Evolutionary conservation across 2,329 filamentous ascomycete genomes (phyloP), one percentile per base, ranked within the genome.

Genomic region (Anisogramma anomala): DNA sequence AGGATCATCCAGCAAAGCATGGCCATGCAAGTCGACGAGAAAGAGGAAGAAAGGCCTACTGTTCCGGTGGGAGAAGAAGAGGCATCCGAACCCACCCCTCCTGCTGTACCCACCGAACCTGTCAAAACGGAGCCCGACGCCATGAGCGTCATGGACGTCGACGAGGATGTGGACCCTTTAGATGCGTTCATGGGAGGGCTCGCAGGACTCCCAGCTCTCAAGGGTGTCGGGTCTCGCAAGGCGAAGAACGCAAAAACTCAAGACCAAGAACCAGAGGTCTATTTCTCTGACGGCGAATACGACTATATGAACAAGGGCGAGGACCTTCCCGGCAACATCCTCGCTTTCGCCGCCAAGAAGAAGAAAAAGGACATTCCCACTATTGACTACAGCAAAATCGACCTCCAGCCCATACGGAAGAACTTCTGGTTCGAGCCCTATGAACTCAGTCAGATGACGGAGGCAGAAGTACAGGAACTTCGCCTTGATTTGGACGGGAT

Each of bases 331-430:
- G 66, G 67, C 30, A 58, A 65, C 3, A 64, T 73, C 35, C 58
- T 74, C 31, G 71, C 68, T 37, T 69, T 78, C 49, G 66, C 74
- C 4, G 67, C 63, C 54, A 82, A 71, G 71, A 81, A 68, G 55
- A 95, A 94, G 67, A 95, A 94, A 70, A 94, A 95, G 63, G 91
- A 96, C 46, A 79, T 96, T n/a, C 87, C 88, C 1, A 71, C 69
- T 0, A 73, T 94, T 41, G 81, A 98, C 61, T 94, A 96, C 60
- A 73, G 69, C 52, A 96, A 95, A 62, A 65, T 93, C 49, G 76
- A 88, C 41, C 80, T 96, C 52, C 76, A 88, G 52, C 75, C 82
- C 3, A 87, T 98, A 58, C 76, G 89, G 48, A 95, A 94, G 66
- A 82, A 86, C 58, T 98, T 98, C 62, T 98, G 94, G 71, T 80